Evolutionary conservation across 164 flowering plant genomes (phyloP).

Genomic region (Berberis vulgaris): DNA sequence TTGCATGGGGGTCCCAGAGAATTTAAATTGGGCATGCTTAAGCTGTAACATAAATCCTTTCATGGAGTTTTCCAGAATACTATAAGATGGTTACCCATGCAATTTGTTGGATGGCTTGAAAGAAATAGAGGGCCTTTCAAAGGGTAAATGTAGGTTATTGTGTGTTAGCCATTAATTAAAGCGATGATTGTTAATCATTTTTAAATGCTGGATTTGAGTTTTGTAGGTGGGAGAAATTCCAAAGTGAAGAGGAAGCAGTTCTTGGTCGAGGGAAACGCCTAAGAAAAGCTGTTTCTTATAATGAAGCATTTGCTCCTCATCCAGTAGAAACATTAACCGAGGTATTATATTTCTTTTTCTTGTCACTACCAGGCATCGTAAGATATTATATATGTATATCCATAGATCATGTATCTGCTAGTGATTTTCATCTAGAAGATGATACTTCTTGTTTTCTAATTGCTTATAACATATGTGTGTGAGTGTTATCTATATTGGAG

Average conservation of each 20-base stretch:
- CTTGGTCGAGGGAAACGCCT: slow-evolving; percentile 98
- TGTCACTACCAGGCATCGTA: background rate
- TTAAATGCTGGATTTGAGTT: slow-evolving; percentile 9
- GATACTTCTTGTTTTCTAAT: too few species aligned
- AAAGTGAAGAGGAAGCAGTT: slow-evolving; percentile 92
- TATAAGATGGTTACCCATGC: too few species aligned
- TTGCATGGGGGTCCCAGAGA: too few species aligned
- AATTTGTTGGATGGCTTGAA: too few species aligned
- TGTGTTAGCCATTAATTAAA: background rate
- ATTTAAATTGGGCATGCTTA: too few species aligned
- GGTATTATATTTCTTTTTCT: slow-evolving; percentile 30
- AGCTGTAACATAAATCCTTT: too few species aligned
- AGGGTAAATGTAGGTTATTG: background rate
- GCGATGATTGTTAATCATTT: background rate
- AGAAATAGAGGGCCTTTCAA: background rate
- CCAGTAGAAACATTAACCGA: slow-evolving; percentile 52
- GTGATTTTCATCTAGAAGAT: too few species aligned
- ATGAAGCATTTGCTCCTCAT: slow-evolving; percentile 74
- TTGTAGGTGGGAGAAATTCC: slow-evolving; percentile 91
- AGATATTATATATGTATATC: background rate
- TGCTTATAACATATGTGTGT: too few species aligned
- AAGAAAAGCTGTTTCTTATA: slow-evolving; percentile 89
- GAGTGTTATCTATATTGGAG: too few species aligned
- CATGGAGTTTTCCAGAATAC: too few species aligned
- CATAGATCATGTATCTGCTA: too few species aligned